Percentiles rank a stretch among this genome's conserved stretches.
phyloP scores from a whole-genome alignment of 202 grass and related monocot species.

The Setaria italica region DNA sequence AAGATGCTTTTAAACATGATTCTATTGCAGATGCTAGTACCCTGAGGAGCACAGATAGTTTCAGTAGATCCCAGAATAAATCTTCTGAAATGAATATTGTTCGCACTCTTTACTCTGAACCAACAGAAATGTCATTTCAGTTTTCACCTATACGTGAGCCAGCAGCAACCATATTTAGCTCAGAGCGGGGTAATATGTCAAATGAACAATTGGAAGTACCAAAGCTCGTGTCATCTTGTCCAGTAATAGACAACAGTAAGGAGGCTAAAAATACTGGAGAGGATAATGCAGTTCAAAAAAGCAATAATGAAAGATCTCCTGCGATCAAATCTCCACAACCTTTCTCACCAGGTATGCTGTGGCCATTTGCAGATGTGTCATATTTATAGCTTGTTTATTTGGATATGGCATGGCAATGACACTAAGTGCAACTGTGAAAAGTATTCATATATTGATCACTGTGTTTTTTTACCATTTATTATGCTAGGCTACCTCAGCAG shows the following conservation, averaged over 20 bases:
- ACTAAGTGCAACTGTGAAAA: slow-evolving; percentile 24
- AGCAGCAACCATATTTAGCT: slow-evolving; percentile 25
- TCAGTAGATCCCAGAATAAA: slow-evolving; percentile 24
- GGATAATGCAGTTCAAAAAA: slow-evolving; percentile 38
- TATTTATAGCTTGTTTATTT: slow-evolving; percentile 48
- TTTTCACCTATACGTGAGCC: slow-evolving; percentile 62
- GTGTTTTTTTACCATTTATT: slow-evolving; percentile 21
- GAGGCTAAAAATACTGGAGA: slow-evolving; percentile 44
- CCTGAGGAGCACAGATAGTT: slow-evolving; percentile 42
- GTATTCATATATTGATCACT: slow-evolving; percentile 17
- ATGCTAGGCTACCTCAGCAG: slow-evolving; percentile 26
- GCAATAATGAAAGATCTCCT: slow-evolving; percentile 30
- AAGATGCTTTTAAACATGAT: slow-evolving; percentile 41
- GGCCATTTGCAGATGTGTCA: slow-evolving; percentile 30
- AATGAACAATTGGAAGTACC: slow-evolving; percentile 40
- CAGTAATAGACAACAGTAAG: slow-evolving; percentile 35
- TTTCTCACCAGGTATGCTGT: slow-evolving; percentile 48
- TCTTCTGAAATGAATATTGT: slow-evolving; percentile 44
- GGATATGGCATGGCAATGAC: slow-evolving; percentile 4
- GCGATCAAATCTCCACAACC: slow-evolving; percentile 39
- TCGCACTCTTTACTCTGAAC: slow-evolving; percentile 34
- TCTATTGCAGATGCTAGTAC: slow-evolving; percentile 40
- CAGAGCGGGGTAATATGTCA: slow-evolving; percentile 41
- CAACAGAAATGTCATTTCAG: slow-evolving; percentile 49
- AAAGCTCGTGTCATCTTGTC: slow-evolving; percentile 43